Evolutionary conservation across 805 yeast species (phyloP), one percentile per base, ranked within the genome.

Genomic region (Candida sphagnicola): DNA sequence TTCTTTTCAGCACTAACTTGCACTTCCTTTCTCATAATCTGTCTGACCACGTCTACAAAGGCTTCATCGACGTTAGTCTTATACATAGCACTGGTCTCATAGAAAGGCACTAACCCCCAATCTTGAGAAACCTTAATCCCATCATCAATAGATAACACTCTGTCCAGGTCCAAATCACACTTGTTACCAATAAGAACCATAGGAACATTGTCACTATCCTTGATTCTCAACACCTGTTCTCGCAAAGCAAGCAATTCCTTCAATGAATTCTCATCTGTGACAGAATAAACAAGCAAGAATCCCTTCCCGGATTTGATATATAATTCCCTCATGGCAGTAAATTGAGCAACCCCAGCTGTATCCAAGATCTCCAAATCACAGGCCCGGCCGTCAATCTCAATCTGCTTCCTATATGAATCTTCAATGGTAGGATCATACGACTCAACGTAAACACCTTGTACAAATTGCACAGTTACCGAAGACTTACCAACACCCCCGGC

Each of bases 401-500:
- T 79, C 48, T 86, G 90, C 56, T 88, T 90, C 34, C 95, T 71
- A 62, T 91, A 93, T 1, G 96, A 87, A 56, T 91, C 98, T 58
- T 91, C 99, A 47, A 91, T 93, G 6, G 99, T 93, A 6, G 99
- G 98, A 55, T 91, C 98, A 63, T 91, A 91, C 26, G 88, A 76
- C 53, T 91, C 97, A 39, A 87, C 78, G 59, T 87, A 90, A 2
- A 85, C 84, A 8, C 93, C 93, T 57, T 87, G 95, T 3, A 88
- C 95, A 55, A 85, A 90, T 56, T 88, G 95, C 4, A 88, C 95
- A 1, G 96, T 89, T 29, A 91, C 69, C 28, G 95, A 89, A 17
- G 97, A 87, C 54, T 91, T 91, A 51, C 99, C 99, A 6, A 88
- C 96, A 63, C 97, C 96, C 51, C 97, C 97, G 11, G 96, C 95